Percentiles rank a stretch among this genome's conserved stretches.
phyloP scores from a whole-genome alignment of 495 filamentous ascomycete species.

The Staphylotrichum longicolle region DNA sequence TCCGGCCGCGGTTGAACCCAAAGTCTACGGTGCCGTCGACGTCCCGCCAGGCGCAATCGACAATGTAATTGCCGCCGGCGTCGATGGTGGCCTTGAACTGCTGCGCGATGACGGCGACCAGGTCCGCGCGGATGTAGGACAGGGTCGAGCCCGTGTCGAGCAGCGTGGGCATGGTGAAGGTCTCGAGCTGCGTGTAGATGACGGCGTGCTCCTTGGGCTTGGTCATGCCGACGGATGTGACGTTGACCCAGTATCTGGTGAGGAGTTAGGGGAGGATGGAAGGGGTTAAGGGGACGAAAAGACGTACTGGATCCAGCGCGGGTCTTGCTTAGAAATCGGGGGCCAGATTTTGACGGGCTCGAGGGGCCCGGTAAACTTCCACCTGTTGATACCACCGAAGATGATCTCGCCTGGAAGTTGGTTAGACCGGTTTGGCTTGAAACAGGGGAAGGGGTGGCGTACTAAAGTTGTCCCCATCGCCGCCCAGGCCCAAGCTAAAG shows the following conservation, averaged over 20 bases:
- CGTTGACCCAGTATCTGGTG: slow-evolving; percentile 43
- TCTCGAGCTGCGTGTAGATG: slow-evolving; percentile 32
- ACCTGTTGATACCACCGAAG: slow-evolving; percentile 46
- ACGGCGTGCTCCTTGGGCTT: slow-evolving; percentile 30
- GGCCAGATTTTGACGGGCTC: slow-evolving; percentile 45
- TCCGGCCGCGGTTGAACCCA: slow-evolving; percentile 44
- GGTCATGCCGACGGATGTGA: slow-evolving; percentile 43
- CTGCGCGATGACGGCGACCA: slow-evolving; percentile 39
- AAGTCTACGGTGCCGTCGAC: slow-evolving; percentile 43
- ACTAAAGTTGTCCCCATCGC: slow-evolving; percentile 44
- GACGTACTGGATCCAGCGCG: slow-evolving; percentile 34
- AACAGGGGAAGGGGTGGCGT: background rate
- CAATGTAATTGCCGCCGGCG: slow-evolving; percentile 37
- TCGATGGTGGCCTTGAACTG: slow-evolving; percentile 38
- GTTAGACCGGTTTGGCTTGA: slow-evolving; percentile 12
- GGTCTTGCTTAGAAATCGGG: slow-evolving; percentile 40
- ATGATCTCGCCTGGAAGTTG: slow-evolving; percentile 39
- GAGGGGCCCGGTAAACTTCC: slow-evolving; percentile 44
- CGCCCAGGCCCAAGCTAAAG: slow-evolving; percentile 66
- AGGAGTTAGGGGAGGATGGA: too few relatives aligned
- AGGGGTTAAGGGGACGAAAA: background rate
- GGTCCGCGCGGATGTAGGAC: slow-evolving; percentile 40
- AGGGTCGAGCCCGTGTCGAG: slow-evolving; percentile 46
- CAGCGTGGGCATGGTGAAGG: slow-evolving; percentile 39
- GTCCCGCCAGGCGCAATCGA: slow-evolving; percentile 39